A percentile compares a stretch with the other conserved stretches of the same genome.
Evolutionary conservation across 495 filamentous ascomycete genomes (phyloP).

Genomic region (Symbiotaphrina buchneri): DNA sequence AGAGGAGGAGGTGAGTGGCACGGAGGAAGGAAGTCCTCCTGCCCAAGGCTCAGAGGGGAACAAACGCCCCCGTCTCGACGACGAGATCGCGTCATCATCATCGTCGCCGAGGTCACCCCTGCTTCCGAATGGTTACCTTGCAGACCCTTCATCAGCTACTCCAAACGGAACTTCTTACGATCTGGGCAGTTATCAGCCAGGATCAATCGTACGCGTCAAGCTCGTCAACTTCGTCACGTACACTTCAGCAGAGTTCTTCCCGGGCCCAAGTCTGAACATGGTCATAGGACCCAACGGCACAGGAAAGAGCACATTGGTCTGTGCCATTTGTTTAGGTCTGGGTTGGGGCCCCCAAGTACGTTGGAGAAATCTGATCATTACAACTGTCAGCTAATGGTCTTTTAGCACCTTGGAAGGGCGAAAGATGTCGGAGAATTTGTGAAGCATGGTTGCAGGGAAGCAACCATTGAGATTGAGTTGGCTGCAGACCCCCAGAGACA

Average conservation of each 20-base stretch:
- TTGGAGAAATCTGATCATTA: conserved; percentile 2
- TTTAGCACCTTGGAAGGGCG: conserved; percentile 60
- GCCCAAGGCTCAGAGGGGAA: too few species aligned
- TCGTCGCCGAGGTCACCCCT: too few species aligned
- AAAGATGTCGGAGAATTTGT: conserved; percentile 76
- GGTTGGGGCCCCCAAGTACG: conserved; percentile 53
- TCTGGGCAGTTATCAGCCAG: conserved; percentile 32
- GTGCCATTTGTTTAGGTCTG: conserved; percentile 85
- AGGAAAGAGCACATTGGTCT: conserved; percentile 92
- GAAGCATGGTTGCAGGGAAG: conserved; percentile 64
- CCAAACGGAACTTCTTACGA: neutral
- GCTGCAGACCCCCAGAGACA: conserved; percentile 24
- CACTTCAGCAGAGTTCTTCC: conserved; percentile 66
- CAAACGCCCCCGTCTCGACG: too few species aligned
- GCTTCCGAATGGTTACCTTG: neutral
- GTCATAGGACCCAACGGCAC: conserved; percentile 96
- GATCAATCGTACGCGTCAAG: conserved; percentile 74
- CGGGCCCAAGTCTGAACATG: conserved; percentile 92
- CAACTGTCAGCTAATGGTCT: conserved; percentile 3
- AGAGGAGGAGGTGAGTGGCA: too few species aligned
- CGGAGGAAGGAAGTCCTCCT: too few species aligned
- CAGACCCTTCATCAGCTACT: neutral
- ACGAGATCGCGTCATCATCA: too few species aligned
- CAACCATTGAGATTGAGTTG: conserved; percentile 76
- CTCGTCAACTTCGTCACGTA: conserved; percentile 93